Evolutionary conservation across 1,284 basidiomycete genomes (phyloP).

Genomic region (Naganishia cerealis): DNA sequence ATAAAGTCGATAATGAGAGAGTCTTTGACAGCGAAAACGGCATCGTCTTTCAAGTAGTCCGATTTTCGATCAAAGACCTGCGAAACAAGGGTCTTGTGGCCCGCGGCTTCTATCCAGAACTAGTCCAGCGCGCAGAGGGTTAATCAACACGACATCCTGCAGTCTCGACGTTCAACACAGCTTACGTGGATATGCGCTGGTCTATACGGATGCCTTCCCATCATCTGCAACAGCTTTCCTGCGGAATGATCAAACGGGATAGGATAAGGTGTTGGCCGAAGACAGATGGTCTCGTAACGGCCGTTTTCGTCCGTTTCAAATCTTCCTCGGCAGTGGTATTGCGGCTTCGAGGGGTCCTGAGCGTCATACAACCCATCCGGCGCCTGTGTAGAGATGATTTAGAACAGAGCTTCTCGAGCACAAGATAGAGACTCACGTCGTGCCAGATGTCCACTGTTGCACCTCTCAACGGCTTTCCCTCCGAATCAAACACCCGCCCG

Average conservation of each 20-base stretch:
- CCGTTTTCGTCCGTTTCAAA: conserved; percentile 50
- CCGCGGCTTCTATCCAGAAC: conserved; percentile 43
- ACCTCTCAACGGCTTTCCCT: conserved; percentile 48
- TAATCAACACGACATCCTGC: neutral
- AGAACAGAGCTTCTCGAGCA: neutral
- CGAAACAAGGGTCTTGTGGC: conserved; percentile 45
- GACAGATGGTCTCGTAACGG: conserved; percentile 44
- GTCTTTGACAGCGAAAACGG: conserved; percentile 54
- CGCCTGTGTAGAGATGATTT: conserved; percentile 26
- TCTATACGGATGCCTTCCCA: conserved; percentile 52
- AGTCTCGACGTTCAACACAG: neutral
- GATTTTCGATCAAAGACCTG: conserved; percentile 51
- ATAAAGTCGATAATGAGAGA: conserved; percentile 38
- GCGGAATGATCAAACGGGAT: conserved; percentile 52
- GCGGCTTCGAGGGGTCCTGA: conserved; percentile 50
- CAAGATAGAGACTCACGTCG: conserved; percentile 33
- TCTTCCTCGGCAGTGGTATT: conserved; percentile 47
- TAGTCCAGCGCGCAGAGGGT: conserved; percentile 35
- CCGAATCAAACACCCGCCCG: conserved; percentile 45
- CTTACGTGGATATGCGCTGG: conserved; percentile 52
- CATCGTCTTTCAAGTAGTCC: conserved; percentile 51
- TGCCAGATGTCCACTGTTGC: conserved; percentile 54
- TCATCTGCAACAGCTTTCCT: conserved; percentile 48
- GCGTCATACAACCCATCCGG: conserved; percentile 54
- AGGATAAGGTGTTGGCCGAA: conserved; percentile 52